These are phyloP conservation scores for Didymella segeticola DNA, from an alignment of 2,329 filamentous ascomycete species.

Conservation along the genomic window DNA sequence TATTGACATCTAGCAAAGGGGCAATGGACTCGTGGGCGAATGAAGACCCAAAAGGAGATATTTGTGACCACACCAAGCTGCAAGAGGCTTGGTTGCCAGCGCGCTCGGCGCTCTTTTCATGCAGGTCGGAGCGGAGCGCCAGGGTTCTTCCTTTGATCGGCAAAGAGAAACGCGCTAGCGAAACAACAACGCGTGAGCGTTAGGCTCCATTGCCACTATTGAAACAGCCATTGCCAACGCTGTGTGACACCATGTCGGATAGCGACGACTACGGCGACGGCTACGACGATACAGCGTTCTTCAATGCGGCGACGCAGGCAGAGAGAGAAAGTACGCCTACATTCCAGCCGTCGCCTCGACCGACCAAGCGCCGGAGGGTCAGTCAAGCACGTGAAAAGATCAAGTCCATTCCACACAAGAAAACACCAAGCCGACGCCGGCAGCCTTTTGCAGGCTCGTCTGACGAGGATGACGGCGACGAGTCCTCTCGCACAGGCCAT, in stretches of 20 bases:
- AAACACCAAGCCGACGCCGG: conserved; percentile 23
- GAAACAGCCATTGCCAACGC: conserved; percentile 19
- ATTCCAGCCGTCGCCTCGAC: conserved; percentile 45
- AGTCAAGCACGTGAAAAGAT: conserved; percentile 33
- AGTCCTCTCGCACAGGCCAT: conserved; percentile 14
- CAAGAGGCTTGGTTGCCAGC: conserved; percentile 3
- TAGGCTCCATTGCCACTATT: conserved; percentile 26
- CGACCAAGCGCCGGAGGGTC: conserved; percentile 47
- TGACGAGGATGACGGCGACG: conserved; percentile 31
- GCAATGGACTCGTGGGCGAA: conserved; percentile 1
- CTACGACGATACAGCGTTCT: conserved; percentile 70
- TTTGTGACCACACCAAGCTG: conserved; percentile 1
- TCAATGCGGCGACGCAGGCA: conserved; percentile 64
- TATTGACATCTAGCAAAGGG: conserved; percentile 15
- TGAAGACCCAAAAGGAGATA: conserved; percentile 5
- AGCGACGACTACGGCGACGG: conserved; percentile 68
- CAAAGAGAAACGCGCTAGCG: conserved; percentile 31
- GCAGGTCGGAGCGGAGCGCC: conserved; percentile 20
- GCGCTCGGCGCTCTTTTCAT: conserved; percentile 6
- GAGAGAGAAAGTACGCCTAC: conserved; percentile 41
- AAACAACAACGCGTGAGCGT: conserved; percentile 31
- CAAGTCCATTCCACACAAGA: conserved; percentile 30
- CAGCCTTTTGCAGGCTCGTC: conserved; percentile 34
- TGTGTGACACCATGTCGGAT: conserved; percentile 30
- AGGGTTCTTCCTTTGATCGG: conserved; percentile 28